phyloP scores from a whole-genome alignment of 2,329 filamentous ascomycete genomes.

The Rhynchosporium secalis region DNA sequence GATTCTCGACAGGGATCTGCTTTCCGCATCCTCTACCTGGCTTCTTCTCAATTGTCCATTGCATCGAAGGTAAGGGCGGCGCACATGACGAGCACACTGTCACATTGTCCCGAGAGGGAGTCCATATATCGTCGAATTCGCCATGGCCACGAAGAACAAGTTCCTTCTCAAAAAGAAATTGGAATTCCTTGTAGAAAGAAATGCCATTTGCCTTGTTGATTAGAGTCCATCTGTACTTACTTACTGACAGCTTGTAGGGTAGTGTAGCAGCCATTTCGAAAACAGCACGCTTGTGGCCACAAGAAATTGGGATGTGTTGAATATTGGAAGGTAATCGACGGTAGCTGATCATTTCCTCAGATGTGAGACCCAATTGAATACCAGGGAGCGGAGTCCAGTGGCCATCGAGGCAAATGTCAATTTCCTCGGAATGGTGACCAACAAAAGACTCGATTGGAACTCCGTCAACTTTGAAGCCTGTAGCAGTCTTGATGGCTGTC shows the following conservation, averaged over 20 bases:
- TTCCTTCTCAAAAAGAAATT: slow-evolving; percentile 5
- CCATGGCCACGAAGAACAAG: slow-evolving; percentile 2
- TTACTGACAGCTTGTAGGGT: not conserved
- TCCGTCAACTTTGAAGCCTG: not conserved
- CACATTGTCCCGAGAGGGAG: not conserved
- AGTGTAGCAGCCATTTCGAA: slow-evolving; percentile 44
- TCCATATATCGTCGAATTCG: slow-evolving; percentile 2
- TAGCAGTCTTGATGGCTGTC: not conserved
- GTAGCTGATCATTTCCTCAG: not conserved
- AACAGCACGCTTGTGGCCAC: not conserved
- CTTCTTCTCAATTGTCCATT: slow-evolving; percentile 40
- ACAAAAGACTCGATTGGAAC: not conserved
- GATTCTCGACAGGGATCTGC: slow-evolving; percentile 51
- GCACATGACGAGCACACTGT: slow-evolving; percentile 37
- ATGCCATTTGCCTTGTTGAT: slow-evolving; percentile 1
- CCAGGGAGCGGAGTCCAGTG: not conserved
- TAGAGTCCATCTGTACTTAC: not conserved
- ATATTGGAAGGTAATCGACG: not conserved
- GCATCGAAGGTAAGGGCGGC: slow-evolving; percentile 41
- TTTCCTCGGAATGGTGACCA: not conserved
- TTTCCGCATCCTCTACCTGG: slow-evolving; percentile 25
- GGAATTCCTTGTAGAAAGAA: not conserved
- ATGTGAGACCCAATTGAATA: not conserved
- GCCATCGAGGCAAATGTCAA: slow-evolving; percentile 1
- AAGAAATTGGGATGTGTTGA: not conserved